Percentiles rank a stretch among this genome's conserved stretches.
These are phyloP conservation scores for Capsella bursapastoris DNA, from an alignment of 345 rosid species.

Conservation along the genomic window DNA sequence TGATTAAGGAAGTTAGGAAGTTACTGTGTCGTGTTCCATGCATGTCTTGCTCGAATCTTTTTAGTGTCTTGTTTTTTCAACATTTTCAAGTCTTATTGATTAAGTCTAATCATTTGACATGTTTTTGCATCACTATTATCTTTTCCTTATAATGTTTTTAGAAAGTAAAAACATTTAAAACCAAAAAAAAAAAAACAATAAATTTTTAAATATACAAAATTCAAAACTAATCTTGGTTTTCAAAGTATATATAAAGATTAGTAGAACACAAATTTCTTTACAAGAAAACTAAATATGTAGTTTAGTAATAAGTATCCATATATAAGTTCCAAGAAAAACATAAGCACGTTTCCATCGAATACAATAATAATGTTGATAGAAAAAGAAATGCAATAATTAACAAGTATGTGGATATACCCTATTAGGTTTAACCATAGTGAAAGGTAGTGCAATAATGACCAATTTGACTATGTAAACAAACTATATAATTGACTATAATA, in stretches of 20 bases:
- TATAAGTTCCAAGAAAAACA: neutral
- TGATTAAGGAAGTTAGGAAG: slow-evolving; percentile 20
- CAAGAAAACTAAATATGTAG: neutral
- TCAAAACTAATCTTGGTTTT: neutral
- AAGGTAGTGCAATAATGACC: neutral
- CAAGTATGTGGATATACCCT: too few relatives aligned
- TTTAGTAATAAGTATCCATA: neutral
- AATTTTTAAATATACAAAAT: too few relatives aligned
- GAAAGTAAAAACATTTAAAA: neutral
- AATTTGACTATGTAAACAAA: slow-evolving; percentile 3
- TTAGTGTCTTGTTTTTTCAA: neutral
- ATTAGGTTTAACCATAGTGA: neutral
- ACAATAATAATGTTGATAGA: neutral
- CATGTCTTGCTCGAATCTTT: slow-evolving; percentile 17
- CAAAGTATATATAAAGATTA: neutral
- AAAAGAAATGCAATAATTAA: too few relatives aligned
- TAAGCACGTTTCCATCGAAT: neutral
- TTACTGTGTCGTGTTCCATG: slow-evolving; percentile 10
- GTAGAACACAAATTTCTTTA: neutral
- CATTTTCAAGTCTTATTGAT: neutral
- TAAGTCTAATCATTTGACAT: slow-evolving; percentile 5
- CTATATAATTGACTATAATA: neutral
- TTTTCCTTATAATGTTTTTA: neutral
- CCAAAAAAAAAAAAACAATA: neutral
- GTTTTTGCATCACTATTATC: neutral